Base-by-base conservation (phyloP, 2,329 filamentous ascomycete genomes). In the Rhinocladiella similis region DNA sequence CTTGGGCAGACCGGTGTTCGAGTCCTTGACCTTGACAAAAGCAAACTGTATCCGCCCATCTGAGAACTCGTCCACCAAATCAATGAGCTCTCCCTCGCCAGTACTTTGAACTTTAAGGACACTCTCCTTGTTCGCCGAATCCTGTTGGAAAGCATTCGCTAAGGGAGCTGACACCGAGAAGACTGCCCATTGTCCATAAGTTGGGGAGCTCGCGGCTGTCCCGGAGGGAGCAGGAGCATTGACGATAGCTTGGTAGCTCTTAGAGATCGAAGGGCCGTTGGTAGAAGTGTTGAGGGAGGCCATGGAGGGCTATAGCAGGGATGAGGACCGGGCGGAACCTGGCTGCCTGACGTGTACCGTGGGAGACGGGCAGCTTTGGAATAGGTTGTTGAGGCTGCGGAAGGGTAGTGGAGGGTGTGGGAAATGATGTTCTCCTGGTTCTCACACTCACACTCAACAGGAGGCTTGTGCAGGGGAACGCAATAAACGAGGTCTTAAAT, bases 21-120 rank as follows among this genome's bases (percentile, higher is more conserved):
- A 89, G 71, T 99, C 94, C 73, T 92, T 96, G 77, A 99, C 88
- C 76, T 96, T 97, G 68, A 94, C 87, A 69, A 95, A 97, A 25
- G 91, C 94, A 75, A 97, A 99, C 75, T 99, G 94, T 65, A 99
- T 89, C 67, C 91, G 88, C 53, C 94, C 94, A 73, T 99, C 94
- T 65, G 88, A 97, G 75, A 99, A 96, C 63, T 99, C 94, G 65
- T 99, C 94, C 66, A 96, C 84, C 57, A 99, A 80, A 63, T 97
- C 91, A 55, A 85, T 79, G 61, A 99, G 80, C 74, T 99, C 93
- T 61, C 94, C 94, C 77, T 97, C 92, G 78, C 92, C 93, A 47
- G 90, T 95, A 69, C 82, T 87, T 72, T 97, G 91, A 50, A 99
- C 93, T 76, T 97, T 97, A 65, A 99, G 78, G 1, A 97, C 84